Evolutionary conservation across 257 asterid genomes (phyloP), one percentile per base, ranked within the genome.

Genomic region (Ehretia macrophylla): DNA sequence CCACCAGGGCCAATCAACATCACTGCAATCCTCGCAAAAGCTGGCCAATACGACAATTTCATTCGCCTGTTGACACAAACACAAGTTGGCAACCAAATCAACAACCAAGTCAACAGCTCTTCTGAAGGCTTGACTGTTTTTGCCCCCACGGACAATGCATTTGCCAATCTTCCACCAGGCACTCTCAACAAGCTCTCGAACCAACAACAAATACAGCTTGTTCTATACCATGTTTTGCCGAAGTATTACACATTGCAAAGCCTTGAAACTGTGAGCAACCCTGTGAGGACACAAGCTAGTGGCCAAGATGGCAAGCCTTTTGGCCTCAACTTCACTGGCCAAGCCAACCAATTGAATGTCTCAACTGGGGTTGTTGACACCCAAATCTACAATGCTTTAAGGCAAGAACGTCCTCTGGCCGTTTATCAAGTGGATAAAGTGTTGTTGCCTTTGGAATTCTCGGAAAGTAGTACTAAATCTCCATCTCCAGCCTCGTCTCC

Each of bases 141-240:
- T 59, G 95, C 98, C 46, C 95, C 97, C 4, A 80, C 93, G 10
- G 95, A 92, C 72, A 83, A 79, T 51, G 95, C 98, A 22, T 92
- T 92, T 82, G 62, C 60, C 62, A 88, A 75, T 77, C 95, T 88
- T 27, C 90, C 93, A 19, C 1, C 87, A 13, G 97, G 95, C 0
- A 62, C 88, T 32, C 95, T 92, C 1, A 92, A 92, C 87, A 65
- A 70, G 32, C 95, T 92, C 10, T 44, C 64, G 18, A 51, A 40
- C 55, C 93, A 86, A 58, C 95, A 83, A 66, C 81, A 88, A 35
- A 80, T 92, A 1, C 95, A 79, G 68, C 87, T 92, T 20, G 44
- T 86, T 12, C 82, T 53, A 22, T 81, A 82, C 87, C 96, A 86
- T 58, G 65, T 84, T 14, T 68, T 80, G 53, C 95, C 99, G 0